Base-by-base conservation (phyloP, 163 green algal species). In the Chlorella variabilis region DNA sequence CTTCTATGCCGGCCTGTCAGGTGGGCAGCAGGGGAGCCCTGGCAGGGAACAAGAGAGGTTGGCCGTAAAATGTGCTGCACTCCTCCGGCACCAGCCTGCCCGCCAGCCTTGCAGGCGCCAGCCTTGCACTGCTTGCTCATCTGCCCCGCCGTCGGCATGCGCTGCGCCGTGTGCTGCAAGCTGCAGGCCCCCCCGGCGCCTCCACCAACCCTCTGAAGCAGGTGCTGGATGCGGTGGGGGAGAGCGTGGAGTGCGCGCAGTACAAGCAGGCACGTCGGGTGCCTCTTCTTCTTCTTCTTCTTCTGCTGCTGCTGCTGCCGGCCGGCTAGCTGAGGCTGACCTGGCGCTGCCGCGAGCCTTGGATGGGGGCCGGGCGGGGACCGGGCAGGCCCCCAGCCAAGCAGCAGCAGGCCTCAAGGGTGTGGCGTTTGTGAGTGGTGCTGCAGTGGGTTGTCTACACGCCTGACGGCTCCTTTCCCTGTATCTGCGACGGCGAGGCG, bases 161-260 rank as follows among this genome's bases (percentile, higher is more conserved):
- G 41, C 25, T 54, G 45, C 45, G n/a, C n/a, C n/a, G n/a, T n/a
- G n/a, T 48, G 15, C 49, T 48, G 18, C 71, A 31, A 3, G 17
- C 17, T 63, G 42, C 77, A 76, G 77, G 49, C 11, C 65, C 71
- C 0, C 70, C 71, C 8, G 73, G 81, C 49, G 90, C 58, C 36
- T 89, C 83, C 48, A 84, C 84, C 68, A 98, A 96, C 84, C 92
- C 93, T 0, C 82, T 98, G 33, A 95, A 95, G 83, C 93, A 97
- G 83, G 93, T 97, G 4, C 83, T 98, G 73, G 91, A 97, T 77
- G 73, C 73, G 0, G 73, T 80, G 56, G 73, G 73, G 31, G 83
- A 87, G 77, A 70, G 54, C 39, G 77, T 87, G n/a, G 77, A 84
- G 34, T 84, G 83, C 48, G 68, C 71, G 25, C 75, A 73, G 9